These are phyloP conservation scores for Alternaria gaisen DNA, from an alignment of 2,329 filamentous ascomycete genomes.

Conservation along the genomic window DNA sequence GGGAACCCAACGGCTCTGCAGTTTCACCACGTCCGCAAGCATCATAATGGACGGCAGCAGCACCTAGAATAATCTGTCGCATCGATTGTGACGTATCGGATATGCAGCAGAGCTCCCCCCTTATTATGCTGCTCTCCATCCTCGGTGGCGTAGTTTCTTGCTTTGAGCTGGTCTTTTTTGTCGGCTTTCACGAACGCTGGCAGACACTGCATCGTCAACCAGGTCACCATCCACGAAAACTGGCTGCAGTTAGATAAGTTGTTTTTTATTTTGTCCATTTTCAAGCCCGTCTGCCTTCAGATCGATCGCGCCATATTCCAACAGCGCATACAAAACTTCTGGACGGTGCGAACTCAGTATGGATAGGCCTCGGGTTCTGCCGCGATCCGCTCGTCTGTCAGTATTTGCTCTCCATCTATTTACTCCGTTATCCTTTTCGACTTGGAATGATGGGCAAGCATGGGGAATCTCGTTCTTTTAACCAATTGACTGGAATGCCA, in stretches of 20 bases:
- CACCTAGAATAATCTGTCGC: neutral
- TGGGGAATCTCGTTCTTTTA: neutral
- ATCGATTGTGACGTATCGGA: slow-evolving; percentile 2
- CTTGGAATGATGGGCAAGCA: neutral
- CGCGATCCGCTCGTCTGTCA: neutral
- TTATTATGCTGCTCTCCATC: neutral
- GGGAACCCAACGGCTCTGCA: slow-evolving; percentile 15
- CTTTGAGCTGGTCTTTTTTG: neutral
- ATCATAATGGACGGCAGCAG: neutral
- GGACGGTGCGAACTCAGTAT: neutral
- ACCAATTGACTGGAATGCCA: neutral
- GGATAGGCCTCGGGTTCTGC: neutral
- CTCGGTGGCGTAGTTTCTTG: no score
- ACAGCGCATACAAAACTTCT: neutral
- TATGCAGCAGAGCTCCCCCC: neutral
- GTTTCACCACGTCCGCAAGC: slow-evolving; percentile 7
- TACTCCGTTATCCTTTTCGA: neutral
- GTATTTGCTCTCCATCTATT: neutral
- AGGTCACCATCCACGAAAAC: neutral
- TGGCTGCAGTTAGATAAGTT: neutral
- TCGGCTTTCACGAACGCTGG: no score
- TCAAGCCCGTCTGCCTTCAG: neutral
- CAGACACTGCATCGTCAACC: neutral
- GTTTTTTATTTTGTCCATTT: neutral
- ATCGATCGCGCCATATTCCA: neutral